A percentile compares a stretch with the other conserved stretches of the same genome.
These are phyloP conservation scores for Neurospora sp. DNA, from an alignment of 2,329 filamentous ascomycete genomes.

Conservation along the genomic window DNA sequence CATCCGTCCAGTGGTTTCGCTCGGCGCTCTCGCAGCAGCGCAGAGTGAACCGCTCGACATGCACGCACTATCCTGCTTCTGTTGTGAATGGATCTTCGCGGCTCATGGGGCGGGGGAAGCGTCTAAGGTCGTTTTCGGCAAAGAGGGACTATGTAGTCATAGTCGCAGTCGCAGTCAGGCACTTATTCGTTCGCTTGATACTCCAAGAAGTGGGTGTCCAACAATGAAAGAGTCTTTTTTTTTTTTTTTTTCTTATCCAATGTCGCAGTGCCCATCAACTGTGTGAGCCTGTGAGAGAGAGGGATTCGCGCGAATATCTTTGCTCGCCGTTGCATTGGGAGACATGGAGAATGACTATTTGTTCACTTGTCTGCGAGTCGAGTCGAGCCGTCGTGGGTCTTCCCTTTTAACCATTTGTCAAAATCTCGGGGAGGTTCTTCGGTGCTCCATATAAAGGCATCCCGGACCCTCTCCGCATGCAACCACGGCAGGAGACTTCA, in stretches of 20 bases:
- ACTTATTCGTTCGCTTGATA: neutral
- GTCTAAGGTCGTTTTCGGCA: neutral
- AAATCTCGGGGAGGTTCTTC: neutral
- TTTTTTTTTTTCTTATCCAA: neutral
- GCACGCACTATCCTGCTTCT: neutral
- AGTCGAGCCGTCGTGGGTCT: neutral
- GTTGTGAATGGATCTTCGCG: neutral
- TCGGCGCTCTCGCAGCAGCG: no score
- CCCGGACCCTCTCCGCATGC: neutral
- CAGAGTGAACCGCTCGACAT: neutral
- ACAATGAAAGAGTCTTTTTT: neutral
- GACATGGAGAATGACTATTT: neutral
- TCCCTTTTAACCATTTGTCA: neutral
- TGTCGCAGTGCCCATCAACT: neutral
- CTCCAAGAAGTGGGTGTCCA: neutral
- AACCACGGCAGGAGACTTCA: neutral
- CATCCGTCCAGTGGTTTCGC: neutral
- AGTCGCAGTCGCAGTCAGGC: neutral
- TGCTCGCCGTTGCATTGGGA: neutral
- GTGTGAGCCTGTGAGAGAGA: neutral
- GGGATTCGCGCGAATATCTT: neutral
- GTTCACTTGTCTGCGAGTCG: neutral
- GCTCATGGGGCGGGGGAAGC: neutral
- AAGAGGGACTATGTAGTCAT: neutral
- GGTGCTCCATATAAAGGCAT: neutral